Evolutionary conservation across 352 stramenopile genomes (phyloP).

Genomic region (Phytopythium litorale): DNA sequence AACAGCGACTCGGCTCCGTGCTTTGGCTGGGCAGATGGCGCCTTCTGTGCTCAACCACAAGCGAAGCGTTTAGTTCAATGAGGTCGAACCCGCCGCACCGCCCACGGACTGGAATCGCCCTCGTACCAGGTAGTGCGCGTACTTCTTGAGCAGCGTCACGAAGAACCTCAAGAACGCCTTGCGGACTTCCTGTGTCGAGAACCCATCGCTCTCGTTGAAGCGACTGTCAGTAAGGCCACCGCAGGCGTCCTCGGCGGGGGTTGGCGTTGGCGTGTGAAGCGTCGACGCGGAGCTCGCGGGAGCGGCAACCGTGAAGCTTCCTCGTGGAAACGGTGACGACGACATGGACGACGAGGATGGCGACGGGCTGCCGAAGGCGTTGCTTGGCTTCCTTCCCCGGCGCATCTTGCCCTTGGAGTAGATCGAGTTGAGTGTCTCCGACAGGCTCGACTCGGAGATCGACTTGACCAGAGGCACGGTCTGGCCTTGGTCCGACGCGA

Average conservation of each 20-base stretch:
- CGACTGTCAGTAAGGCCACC: constrained; percentile 51
- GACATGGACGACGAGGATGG: constrained; percentile 22
- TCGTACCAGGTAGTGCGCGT: constrained; percentile 65
- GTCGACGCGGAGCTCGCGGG: background rate
- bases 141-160: constrained; percentile 78
- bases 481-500: constrained; percentile 61
- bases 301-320: constrained; percentile 25
- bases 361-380: constrained; percentile 27
- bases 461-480: constrained; percentile 62
- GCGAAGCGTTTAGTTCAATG: background rate
- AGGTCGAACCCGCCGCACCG: background rate
- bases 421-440: constrained; percentile 44
- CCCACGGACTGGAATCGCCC: background rate
- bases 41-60: constrained; percentile 15
- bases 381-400: constrained; percentile 46
- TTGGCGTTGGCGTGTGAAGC: background rate
- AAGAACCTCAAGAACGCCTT: constrained; percentile 82
- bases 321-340: constrained; percentile 22
- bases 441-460: constrained; percentile 47
- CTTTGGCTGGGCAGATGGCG: constrained; percentile 13
- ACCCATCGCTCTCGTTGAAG: constrained; percentile 71
- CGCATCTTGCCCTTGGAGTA: constrained; percentile 76
- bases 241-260: constrained; percentile 25
- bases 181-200: constrained; percentile 57
- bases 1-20: constrained; percentile 46